These are phyloP conservation scores for Suhomyces guaymorum DNA, from an alignment of 1,139 yeast species.

Conservation along the genomic window DNA sequence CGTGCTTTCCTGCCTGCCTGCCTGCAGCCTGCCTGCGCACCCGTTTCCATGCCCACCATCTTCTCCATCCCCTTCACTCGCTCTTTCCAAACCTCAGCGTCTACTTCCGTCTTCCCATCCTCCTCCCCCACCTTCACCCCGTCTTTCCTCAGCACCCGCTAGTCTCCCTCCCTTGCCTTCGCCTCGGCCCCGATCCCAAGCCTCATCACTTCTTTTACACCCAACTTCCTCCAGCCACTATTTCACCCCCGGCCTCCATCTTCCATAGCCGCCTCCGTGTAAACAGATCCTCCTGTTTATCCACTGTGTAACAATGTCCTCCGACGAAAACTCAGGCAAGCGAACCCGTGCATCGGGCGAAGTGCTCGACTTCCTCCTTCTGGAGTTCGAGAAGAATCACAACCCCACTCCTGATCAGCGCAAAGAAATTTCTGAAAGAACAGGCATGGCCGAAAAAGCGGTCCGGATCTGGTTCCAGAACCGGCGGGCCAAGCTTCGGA, in stretches of 20 bases:
- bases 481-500: constrained; percentile 75
- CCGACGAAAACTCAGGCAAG: constrained; percentile 35
- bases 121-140: constrained; percentile 1
- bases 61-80: constrained; percentile 6
- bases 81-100: no score
- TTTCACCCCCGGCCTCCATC: no score
- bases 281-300: not conserved
- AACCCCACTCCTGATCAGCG: constrained; percentile 70
- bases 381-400: constrained; percentile 71
- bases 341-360: constrained; percentile 79
- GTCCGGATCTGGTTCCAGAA: constrained; percentile 97
- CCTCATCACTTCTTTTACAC: no score
- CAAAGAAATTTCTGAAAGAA: constrained; percentile 67
- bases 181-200: no score
- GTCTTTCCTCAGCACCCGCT: constrained; percentile 1
- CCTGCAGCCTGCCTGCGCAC: constrained; percentile 2
- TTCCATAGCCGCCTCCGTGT: not conserved
- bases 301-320: constrained; percentile 15
- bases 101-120: constrained; percentile 1
- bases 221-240: no score
- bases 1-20: constrained; percentile 1
- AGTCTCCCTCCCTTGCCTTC: no score
- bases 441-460: constrained; percentile 88
- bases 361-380: constrained; percentile 65
- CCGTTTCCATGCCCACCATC: constrained; percentile 8